Base-by-base conservation (phyloP, 163 green algal species). In the Scenedesmus sp. region DNA sequence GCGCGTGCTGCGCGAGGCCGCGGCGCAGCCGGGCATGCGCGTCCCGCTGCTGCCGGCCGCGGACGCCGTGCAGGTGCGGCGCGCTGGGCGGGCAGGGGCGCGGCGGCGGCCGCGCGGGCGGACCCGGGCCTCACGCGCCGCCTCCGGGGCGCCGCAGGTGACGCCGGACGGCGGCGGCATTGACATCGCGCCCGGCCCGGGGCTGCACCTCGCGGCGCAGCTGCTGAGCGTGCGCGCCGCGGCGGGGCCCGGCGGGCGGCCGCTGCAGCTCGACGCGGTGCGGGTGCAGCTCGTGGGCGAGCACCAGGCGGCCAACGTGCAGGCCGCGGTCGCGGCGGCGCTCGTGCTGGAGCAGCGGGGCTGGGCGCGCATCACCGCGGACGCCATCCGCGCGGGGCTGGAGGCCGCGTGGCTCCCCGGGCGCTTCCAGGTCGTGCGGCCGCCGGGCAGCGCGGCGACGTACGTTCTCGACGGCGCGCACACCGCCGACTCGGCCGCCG, bases 401-500 rank as follows among this genome's bases (percentile, higher is more conserved):
- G 56, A 77, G 6, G 14, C 45, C 2, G 90, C 90, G 2, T 29
- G 18, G 13, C 83, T 96, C 33, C 91, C 88, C 3, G 91, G 91
- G 10, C 69, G 93, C 2, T 91, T 97, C 50, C 90, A 97, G 88
- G 69, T 77, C 11, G 20, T 47, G 0, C 29, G 45, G 69, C 28
- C 65, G 34, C n/a, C 54, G 17, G 69, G 29, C 36, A 57, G 28
- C 5, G 11, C 22, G 18, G 50, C 20, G 10, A 69, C 75, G 44
- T 95, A n/a, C 20, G 87, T 97, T 62, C 74, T 97, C 56, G 94
- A 98, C 80, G 93, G 89, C 0, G 93, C 93, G 0, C 94, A 98
- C 86, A 97, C 93, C 0, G 70, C 75, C 0, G 88, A 92, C 26
- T 95, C 92, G 3, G 90, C 89, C 0, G 60, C 54, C 15, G 90